Evolutionary conservation across 2,329 filamentous ascomycete species (phyloP), one percentile per base, ranked within the genome.

Genomic region (Coleophoma eucalyptorum): DNA sequence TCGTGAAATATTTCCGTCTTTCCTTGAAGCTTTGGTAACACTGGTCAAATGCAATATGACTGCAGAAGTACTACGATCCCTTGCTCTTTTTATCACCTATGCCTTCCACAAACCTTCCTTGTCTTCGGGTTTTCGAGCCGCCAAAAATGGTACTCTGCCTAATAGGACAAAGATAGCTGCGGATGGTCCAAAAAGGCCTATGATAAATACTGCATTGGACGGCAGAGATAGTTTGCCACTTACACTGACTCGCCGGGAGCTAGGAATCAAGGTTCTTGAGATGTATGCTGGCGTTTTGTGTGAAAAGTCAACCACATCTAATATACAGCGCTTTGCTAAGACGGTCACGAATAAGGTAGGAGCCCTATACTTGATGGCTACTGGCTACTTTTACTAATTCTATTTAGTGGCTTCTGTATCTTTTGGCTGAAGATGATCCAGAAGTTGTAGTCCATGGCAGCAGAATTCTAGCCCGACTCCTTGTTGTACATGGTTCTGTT

Each of bases 51-150:
- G 85, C 56, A 93, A 89, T 61, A 81, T 92, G 58, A 92, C 87
- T 47, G 86, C 89, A 15, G 90, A 96, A 65, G 85, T 93, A 21
- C 85, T 96, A 64, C 84, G 93, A 34, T 90, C 90, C 2, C 73
- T 99, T 41, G 90, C 94, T 2, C 78, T 97, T 19, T 97, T 96
- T 64, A 88, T 99, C 56, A 97, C 93, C 0, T 99, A 94, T 66
- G 87, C 90, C 5, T 82, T 97, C 55, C 91, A 97, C 64, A 72
- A 76, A 1, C 72, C 78, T 0, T 59, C 73, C 0, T 8, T 26
- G 26, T 67, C 65, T 12, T 78, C 78, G 2, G 59, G 73, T 19
- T 68, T 78, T 10, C 74, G 81, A 43, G 81, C 78, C 2, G 77
- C 80, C 0, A 79, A 72, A 55, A 71, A 69, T 1, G 70, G 65